These are phyloP conservation scores for Solanum commersonii DNA, from an alignment of 257 asterid genomes.

Conservation along the genomic window DNA sequence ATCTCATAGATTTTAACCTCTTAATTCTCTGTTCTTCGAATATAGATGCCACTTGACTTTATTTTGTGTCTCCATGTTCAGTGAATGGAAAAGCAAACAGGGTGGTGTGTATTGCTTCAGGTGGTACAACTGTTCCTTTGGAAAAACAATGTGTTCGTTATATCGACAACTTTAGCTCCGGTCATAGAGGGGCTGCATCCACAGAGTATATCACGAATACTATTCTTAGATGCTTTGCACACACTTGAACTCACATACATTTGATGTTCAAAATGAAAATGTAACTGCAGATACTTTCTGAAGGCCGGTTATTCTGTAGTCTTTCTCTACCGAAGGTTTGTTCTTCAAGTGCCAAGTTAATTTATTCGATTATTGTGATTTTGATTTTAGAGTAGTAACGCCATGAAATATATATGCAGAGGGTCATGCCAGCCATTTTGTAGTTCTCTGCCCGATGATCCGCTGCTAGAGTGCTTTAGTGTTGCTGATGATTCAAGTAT, in stretches of 20 bases:
- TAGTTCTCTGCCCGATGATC: slow-evolving; percentile 70
- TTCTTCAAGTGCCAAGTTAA: not conserved
- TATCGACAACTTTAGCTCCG: slow-evolving; percentile 92
- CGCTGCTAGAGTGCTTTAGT: slow-evolving; percentile 71
- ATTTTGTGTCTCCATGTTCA: slow-evolving; percentile 5
- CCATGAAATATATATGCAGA: slow-evolving; percentile 26
- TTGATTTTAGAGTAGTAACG: not conserved
- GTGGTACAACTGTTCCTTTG: slow-evolving; percentile 94
- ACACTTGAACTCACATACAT: not conserved
- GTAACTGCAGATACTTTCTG: slow-evolving; percentile 61
- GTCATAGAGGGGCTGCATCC: slow-evolving; percentile 95
- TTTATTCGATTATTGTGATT: not conserved
- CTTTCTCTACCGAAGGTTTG: slow-evolving; percentile 75
- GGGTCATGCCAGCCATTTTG: slow-evolving; percentile 89
- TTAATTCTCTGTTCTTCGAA: not conserved
- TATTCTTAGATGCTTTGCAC: not conserved
- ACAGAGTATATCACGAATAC: slow-evolving; percentile 51
- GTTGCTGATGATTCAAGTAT: slow-evolving; percentile 36
- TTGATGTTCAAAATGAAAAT: not conserved
- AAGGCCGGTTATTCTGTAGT: slow-evolving; percentile 78
- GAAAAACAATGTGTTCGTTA: slow-evolving; percentile 82
- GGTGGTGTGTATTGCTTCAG: slow-evolving; percentile 87
- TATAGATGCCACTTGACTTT: not conserved
- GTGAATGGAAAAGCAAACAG: slow-evolving; percentile 34
- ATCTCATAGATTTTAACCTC: not conserved